Evolutionary conservation across 2,329 filamentous ascomycete species (phyloP).

Genomic region (Zalaria obscura): DNA sequence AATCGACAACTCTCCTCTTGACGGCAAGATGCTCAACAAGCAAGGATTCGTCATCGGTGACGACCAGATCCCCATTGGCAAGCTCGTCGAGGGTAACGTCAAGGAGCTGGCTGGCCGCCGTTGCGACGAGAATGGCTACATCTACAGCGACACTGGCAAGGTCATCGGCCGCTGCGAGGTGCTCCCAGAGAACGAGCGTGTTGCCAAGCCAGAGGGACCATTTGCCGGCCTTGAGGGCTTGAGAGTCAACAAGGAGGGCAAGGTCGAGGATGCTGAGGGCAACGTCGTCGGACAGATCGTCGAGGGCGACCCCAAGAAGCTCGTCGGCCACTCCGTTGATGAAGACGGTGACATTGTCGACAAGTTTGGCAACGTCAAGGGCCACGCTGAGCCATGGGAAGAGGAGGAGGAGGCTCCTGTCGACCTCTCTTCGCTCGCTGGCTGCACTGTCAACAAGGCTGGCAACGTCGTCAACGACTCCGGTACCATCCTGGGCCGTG

Average conservation of each 20-base stretch:
- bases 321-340: conserved; percentile 62
- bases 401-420: conserved; percentile 32
- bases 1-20: conserved; percentile 37
- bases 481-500: conserved; percentile 43
- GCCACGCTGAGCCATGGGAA: conserved; percentile 42
- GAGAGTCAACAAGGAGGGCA: conserved; percentile 55
- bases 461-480: conserved; percentile 47
- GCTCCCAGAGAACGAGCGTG: conserved; percentile 42
- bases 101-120: conserved; percentile 42
- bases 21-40: conserved; percentile 43
- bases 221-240: conserved; percentile 54
- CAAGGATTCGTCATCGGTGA: conserved; percentile 40
- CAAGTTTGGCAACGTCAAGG: conserved; percentile 52
- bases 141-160: conserved; percentile 42
- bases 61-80: conserved; percentile 40
- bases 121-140: conserved; percentile 40
- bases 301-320: conserved; percentile 55
- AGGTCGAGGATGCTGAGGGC: conserved; percentile 64
- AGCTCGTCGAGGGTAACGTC: conserved; percentile 41
- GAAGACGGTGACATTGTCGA: conserved; percentile 74
- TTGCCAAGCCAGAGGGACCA: conserved; percentile 46
- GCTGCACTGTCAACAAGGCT: conserved; percentile 49
- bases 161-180: conserved; percentile 43
- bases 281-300: conserved; percentile 59
- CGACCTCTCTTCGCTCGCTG: conserved; percentile 45